phyloP scores from a whole-genome alignment of 2,329 filamentous ascomycete species.

The Talaromyces amestolkiae region DNA sequence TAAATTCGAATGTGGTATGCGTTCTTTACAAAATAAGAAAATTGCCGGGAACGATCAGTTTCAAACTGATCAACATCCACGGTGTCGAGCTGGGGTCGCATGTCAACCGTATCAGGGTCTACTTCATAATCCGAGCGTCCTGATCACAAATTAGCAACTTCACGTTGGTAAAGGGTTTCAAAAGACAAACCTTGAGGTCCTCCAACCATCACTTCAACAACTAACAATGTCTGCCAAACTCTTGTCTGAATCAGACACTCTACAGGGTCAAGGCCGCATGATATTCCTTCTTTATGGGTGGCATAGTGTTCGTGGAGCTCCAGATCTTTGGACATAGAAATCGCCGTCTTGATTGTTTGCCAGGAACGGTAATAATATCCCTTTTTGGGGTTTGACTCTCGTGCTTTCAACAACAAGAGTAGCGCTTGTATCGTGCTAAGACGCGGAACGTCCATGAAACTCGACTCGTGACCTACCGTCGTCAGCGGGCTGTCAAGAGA shows the following conservation, averaged over 20 bases:
- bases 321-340: conserved; percentile 89
- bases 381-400: conserved; percentile 85
- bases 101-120: conserved; percentile 71
- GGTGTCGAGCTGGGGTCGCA: conserved; percentile 62
- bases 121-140: conserved; percentile 77
- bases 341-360: conserved; percentile 90
- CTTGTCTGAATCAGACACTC: conserved; percentile 84
- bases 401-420: conserved; percentile 81
- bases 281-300: conserved; percentile 68
- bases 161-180: not conserved
- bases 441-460: conserved; percentile 87
- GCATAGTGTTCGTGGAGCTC: conserved; percentile 84
- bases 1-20: conserved; percentile 76
- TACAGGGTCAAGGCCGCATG: conserved; percentile 65
- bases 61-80: conserved; percentile 72
- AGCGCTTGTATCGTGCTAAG: conserved; percentile 89
- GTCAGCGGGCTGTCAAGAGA: conserved; percentile 11
- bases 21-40: conserved; percentile 73
- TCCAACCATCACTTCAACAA: conserved; percentile 88
- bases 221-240: conserved; percentile 84
- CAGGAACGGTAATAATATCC: conserved; percentile 97
- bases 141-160: conserved; percentile 35
- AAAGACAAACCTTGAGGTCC: conserved; percentile 75
- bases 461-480: conserved; percentile 74
- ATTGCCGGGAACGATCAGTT: conserved; percentile 75